Percentiles rank a stretch among this genome's conserved stretches.
phyloP scores from a whole-genome alignment of 1,139 yeast species.

The Suhomyces anneliseae region DNA sequence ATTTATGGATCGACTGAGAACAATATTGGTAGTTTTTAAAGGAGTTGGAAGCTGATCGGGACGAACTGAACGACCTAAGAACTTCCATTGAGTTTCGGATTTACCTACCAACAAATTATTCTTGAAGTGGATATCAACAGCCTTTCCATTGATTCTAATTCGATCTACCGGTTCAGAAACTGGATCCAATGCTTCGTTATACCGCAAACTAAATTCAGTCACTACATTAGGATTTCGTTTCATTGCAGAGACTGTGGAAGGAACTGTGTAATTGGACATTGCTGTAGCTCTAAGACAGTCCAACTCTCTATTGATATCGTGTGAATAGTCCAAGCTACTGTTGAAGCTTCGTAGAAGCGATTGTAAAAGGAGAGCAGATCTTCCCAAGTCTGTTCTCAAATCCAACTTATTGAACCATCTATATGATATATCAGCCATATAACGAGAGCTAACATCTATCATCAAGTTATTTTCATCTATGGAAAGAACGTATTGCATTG shows the following conservation, averaged over 20 bases:
- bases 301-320: slow-evolving; percentile 20
- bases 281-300: slow-evolving; percentile 26
- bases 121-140: slow-evolving; percentile 26
- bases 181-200: slow-evolving; percentile 28
- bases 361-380: slow-evolving; percentile 28
- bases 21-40: slow-evolving; percentile 22
- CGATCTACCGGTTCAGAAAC: slow-evolving; percentile 16
- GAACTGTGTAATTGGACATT: slow-evolving; percentile 26
- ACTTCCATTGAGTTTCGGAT: slow-evolving; percentile 42
- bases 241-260: slow-evolving; percentile 30
- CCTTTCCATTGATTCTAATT: slow-evolving; percentile 17
- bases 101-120: slow-evolving; percentile 30
- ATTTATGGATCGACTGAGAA: slow-evolving; percentile 26
- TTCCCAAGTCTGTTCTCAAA: slow-evolving; percentile 32
- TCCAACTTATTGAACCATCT: slow-evolving; percentile 34
- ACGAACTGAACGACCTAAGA: slow-evolving; percentile 35
- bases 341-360: slow-evolving; percentile 27
- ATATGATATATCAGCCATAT: slow-evolving; percentile 36
- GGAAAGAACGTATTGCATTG: slow-evolving; percentile 35
- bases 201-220: slow-evolving; percentile 26
- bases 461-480: slow-evolving; percentile 20
- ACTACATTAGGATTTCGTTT: slow-evolving; percentile 34
- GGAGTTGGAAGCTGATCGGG: slow-evolving; percentile 21
- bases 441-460: slow-evolving; percentile 37
- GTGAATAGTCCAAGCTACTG: slow-evolving; percentile 5